Percentiles rank a stretch among this genome's conserved stretches.
Evolutionary conservation across 2,329 filamentous ascomycete species (phyloP).

Genomic region (Coniochaeta sp.): DNA sequence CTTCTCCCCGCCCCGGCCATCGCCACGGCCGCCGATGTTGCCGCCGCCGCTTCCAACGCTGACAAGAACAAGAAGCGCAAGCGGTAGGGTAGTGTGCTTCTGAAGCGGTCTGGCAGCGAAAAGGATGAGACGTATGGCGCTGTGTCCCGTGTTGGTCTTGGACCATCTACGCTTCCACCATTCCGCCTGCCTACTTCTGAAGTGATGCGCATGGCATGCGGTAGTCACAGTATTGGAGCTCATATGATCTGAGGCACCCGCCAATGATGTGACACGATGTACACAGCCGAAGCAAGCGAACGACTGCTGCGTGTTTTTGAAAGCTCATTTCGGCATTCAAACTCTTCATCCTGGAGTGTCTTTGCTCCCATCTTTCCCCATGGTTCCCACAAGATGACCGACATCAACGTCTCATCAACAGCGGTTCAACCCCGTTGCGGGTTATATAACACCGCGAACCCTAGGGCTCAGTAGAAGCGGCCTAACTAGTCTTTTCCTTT

Average conservation of each 20-base stretch:
- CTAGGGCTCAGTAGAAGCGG: too few relatives aligned
- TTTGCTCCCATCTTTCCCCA: too few relatives aligned
- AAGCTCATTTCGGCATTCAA: neutral
- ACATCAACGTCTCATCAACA: too few relatives aligned
- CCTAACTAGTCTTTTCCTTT: too few relatives aligned
- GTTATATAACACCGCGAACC: too few relatives aligned
- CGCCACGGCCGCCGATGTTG: slow-evolving; percentile 30
- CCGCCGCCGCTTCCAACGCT: slow-evolving; percentile 36
- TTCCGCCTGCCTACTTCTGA: too few relatives aligned
- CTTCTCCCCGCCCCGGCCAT: slow-evolving; percentile 25
- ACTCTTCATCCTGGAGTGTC: too few relatives aligned
- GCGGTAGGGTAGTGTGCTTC: slow-evolving; percentile 30
- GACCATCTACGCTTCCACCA: too few relatives aligned
- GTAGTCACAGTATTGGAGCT: neutral
- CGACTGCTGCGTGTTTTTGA: neutral
- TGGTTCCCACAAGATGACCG: too few relatives aligned
- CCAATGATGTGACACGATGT: neutral
- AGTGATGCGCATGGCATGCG: too few relatives aligned
- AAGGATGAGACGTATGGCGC: neutral
- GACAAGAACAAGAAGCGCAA: slow-evolving; percentile 59
- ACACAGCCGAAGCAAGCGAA: neutral
- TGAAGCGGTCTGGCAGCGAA: neutral
- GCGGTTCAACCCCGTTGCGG: too few relatives aligned
- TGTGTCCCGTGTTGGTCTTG: neutral
- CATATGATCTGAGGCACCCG: neutral